These are phyloP conservation scores for Globisporangium megalacanthum DNA, from an alignment of 352 stramenopile genomes.

Conservation along the genomic window DNA sequence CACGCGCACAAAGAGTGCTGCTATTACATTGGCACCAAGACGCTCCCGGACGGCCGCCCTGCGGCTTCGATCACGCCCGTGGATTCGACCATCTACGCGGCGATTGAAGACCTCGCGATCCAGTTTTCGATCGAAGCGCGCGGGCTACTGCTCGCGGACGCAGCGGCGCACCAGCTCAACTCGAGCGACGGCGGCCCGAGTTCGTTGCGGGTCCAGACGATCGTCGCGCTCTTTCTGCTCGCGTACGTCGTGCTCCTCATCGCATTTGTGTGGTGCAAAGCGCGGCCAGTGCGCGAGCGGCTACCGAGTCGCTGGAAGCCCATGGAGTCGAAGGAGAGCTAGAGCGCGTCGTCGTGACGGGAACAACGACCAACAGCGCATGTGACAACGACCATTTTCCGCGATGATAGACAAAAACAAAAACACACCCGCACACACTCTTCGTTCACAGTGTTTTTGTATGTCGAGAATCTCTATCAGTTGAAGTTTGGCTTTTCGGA, in stretches of 20 bases:
- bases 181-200: constrained; percentile 27
- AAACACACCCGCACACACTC: too few relatives aligned
- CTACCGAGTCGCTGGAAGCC: constrained; percentile 78
- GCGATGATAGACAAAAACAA: too few relatives aligned
- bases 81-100: constrained; percentile 67
- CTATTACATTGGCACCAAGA: constrained; percentile 81
- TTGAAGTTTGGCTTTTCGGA: too few relatives aligned
- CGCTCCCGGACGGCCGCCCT: constrained; percentile 47
- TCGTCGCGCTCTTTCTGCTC: constrained; percentile 62
- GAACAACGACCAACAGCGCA: too few relatives aligned
- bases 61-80: constrained; percentile 69
- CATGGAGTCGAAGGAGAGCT: constrained; percentile 70
- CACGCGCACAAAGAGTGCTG: constrained; percentile 81
- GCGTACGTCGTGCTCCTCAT: constrained; percentile 67
- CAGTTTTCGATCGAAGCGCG: constrained; percentile 72
- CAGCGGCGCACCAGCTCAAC: constrained; percentile 14
- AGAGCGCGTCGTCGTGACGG: not conserved
- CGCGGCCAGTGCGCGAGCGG: constrained; percentile 55
- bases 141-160: constrained; percentile 41
- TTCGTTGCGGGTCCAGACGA: constrained; percentile 44
- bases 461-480: too few relatives aligned
- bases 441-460: too few relatives aligned
- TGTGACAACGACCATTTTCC: too few relatives aligned
- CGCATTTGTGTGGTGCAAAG: constrained; percentile 73
- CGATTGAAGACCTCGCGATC: constrained; percentile 73